Base-by-base conservation (phyloP, 2,329 filamentous ascomycete species). In the Dothistroma pini region DNA sequence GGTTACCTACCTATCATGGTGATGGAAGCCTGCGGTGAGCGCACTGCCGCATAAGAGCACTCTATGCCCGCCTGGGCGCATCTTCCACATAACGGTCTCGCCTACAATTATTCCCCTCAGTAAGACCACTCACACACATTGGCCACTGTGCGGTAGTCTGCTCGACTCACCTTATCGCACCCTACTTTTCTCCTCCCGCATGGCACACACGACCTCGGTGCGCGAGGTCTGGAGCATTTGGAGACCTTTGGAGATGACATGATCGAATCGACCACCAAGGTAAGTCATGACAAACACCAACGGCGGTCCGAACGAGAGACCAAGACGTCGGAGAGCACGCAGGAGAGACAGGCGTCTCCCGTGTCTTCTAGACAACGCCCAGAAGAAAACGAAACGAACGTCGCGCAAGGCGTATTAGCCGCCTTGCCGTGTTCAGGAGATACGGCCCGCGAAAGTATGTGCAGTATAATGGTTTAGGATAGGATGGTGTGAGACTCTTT, bases 141-240 rank as follows among this genome's bases (percentile, higher is more conserved):
- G 4, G 9, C 14, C 14, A 3, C 34, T 38, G 32, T 21, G 29
- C 31, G n/a, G 8, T 32, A 19, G 12, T 34, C 16, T 32, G 22
- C 31, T 16, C 10, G 21, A 22, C 41, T 35, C 35, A 61, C 63
- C 60, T 65, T 65, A 54, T 64, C 62, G 52, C 63, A 68, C 1
- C 66, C 62, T 5, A 68, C 63, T 55, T 68, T 68, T 47, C 62
- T 59, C 25, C 57, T 53, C 14, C 63, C 66, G 52, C 64, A 66
- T 10, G 58, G 63, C 10, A 63, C 51, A 47, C 65, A 67, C 8
- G 65, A 65, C 35, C 65, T 58, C 41, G 65, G 63, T 35, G 60
- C 60, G 34, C 65, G 58, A 22, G 65, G 65, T 50, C 65, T 58
- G 12, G 63, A 63, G 25, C 62, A 31, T 51, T 63, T 64, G 52